Evolutionary conservation across 768 basidiomycete genomes (phyloP).

Genomic region (Tricholoma sp.): DNA sequence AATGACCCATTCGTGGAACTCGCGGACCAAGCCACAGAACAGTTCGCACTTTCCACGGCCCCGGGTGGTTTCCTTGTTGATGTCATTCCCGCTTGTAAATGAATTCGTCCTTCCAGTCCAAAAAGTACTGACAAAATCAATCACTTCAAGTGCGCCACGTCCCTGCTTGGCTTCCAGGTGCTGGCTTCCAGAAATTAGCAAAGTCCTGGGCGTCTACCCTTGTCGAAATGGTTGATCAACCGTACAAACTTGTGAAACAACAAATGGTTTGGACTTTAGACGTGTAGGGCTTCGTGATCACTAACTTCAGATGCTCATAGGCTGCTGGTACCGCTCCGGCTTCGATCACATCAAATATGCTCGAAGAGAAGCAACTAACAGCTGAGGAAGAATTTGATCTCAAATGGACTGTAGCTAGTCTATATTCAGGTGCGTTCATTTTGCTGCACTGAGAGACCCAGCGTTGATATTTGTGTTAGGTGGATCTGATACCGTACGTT

Average conservation of each 20-base stretch:
- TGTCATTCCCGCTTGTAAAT: slow-evolving; percentile 42
- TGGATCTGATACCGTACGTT: slow-evolving; percentile 52
- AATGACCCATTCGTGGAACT: slow-evolving; percentile 49
- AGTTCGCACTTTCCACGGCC: slow-evolving; percentile 48
- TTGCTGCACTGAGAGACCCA: neutral
- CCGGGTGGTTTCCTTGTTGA: slow-evolving; percentile 51
- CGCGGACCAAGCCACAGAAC: slow-evolving; percentile 49
- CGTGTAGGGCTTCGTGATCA: neutral
- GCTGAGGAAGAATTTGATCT: slow-evolving; percentile 56
- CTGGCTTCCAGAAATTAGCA: slow-evolving; percentile 50
- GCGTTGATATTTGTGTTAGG: slow-evolving; percentile 26
- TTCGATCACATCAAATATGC: slow-evolving; percentile 55
- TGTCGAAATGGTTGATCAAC: slow-evolving; percentile 49
- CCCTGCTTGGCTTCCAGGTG: slow-evolving; percentile 63
- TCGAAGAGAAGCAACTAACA: slow-evolving; percentile 45
- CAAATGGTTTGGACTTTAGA: slow-evolving; percentile 41
- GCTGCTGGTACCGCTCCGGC: slow-evolving; percentile 49
- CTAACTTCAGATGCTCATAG: slow-evolving; percentile 24
- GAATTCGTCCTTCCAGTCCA: neutral
- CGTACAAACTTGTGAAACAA: slow-evolving; percentile 54
- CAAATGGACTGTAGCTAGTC: slow-evolving; percentile 61
- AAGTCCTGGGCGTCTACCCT: slow-evolving; percentile 49
- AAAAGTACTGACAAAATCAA: neutral
- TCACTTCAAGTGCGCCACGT: slow-evolving; percentile 44
- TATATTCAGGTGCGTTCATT: slow-evolving; percentile 40